phyloP scores from a whole-genome alignment of 2,329 filamentous ascomycete species.

The Metarhizium robertsii region DNA sequence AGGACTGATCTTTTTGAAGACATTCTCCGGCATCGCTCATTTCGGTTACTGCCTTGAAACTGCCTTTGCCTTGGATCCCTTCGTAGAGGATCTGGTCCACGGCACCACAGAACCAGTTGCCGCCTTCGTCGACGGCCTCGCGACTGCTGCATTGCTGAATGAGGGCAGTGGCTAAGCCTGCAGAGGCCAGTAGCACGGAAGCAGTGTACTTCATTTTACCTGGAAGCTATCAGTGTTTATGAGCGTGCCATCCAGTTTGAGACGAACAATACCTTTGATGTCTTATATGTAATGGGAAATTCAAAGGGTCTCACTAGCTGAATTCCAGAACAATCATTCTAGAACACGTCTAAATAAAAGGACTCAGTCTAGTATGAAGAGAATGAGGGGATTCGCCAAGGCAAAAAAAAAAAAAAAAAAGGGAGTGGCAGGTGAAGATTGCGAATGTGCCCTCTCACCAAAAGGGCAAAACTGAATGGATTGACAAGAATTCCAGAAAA shows the following conservation, averaged over 20 bases:
- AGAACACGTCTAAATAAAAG: too few species aligned
- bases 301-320: too few species aligned
- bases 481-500: background rate
- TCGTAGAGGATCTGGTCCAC: slow-evolving; percentile 60
- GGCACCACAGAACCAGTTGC: slow-evolving; percentile 58
- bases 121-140: slow-evolving; percentile 26
- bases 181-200: slow-evolving; percentile 16
- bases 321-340: too few species aligned
- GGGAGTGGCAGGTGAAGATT: background rate
- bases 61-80: slow-evolving; percentile 49
- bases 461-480: background rate
- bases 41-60: slow-evolving; percentile 53
- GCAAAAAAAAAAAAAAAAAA: too few species aligned
- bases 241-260: too few species aligned
- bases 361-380: too few species aligned
- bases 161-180: slow-evolving; percentile 20
- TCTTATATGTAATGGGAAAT: too few species aligned
- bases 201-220: slow-evolving; percentile 21
- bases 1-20: slow-evolving; percentile 38
- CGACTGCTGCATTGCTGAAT: slow-evolving; percentile 26
- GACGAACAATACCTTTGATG: too few species aligned
- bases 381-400: too few species aligned
- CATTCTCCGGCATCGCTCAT: slow-evolving; percentile 52
- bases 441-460: background rate
- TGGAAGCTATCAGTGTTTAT: background rate